Conservation (phyloP, 2,329 filamentous ascomycete species). For the Alternaria arbusti region DNA sequence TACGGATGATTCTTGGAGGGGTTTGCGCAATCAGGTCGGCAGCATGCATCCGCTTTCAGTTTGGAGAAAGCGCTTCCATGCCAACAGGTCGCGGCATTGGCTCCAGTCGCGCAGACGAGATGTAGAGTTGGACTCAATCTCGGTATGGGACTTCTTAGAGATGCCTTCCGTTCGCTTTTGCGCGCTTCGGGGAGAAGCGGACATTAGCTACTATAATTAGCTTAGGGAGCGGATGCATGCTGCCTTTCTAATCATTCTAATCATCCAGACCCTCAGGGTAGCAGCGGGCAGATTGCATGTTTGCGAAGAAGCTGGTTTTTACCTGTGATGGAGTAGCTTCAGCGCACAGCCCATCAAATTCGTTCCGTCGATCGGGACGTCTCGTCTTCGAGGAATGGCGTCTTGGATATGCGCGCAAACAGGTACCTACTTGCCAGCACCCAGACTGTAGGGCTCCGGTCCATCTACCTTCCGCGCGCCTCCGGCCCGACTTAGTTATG, state of each 20-base stretch:
- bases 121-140: rapidly evolving
- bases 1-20: background rate
- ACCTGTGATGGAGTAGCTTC: too few species aligned
- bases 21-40: background rate
- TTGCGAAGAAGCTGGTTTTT: too few species aligned
- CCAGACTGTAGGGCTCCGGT: too few species aligned
- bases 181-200: background rate
- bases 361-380: too few species aligned
- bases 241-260: background rate
- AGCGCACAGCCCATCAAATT: too few species aligned
- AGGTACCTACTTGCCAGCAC: too few species aligned
- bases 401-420: too few species aligned
- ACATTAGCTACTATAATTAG: background rate
- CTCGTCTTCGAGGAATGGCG: too few species aligned
- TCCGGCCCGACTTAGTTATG: too few species aligned
- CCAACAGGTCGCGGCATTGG: background rate
- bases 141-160: background rate
- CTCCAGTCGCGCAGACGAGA: background rate
- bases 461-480: too few species aligned
- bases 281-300: background rate
- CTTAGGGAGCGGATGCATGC: background rate
- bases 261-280: background rate
- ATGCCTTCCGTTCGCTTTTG: background rate
- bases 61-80: background rate
- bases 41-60: background rate